Evolutionary conservation across 2,329 filamentous ascomycete species (phyloP).

Genomic region (Chalara sp.): DNA sequence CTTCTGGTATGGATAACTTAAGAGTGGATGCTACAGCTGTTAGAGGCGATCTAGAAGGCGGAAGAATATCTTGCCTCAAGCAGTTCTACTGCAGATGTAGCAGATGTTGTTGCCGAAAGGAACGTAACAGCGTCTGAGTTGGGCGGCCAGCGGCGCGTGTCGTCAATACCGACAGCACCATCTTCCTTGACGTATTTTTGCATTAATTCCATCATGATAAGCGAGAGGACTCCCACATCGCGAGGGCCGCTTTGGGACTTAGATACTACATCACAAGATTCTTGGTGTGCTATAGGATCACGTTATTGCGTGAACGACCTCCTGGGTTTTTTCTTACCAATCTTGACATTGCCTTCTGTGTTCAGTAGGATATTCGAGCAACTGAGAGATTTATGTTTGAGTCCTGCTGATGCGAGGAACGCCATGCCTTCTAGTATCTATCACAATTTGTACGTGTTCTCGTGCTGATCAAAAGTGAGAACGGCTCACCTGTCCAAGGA

Average conservation of each 20-base stretch:
- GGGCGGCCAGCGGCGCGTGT: slow-evolving; percentile 25
- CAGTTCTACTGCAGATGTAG: slow-evolving; percentile 13
- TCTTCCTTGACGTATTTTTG: slow-evolving; percentile 27
- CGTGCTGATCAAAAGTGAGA: not conserved
- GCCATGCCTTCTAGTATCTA: not conserved
- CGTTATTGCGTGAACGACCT: too few relatives aligned
- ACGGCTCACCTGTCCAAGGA: not conserved
- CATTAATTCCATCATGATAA: slow-evolving; percentile 4
- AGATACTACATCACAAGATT: not conserved
- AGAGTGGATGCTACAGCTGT: not conserved
- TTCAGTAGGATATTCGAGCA: not conserved
- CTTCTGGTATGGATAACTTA: not conserved
- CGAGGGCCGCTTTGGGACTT: not conserved
- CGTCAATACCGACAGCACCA: slow-evolving; percentile 25
- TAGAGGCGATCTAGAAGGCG: not conserved
- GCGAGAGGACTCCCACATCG: not conserved
- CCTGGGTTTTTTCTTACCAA: too few relatives aligned
- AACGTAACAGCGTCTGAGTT: slow-evolving; percentile 25
- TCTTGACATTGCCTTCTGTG: not conserved
- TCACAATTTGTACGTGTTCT: not conserved
- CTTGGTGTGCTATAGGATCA: not conserved
- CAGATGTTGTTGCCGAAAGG: slow-evolving; percentile 25
- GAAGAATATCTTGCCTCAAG: slow-evolving; percentile 3
- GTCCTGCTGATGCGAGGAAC: not conserved
- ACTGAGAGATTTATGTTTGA: not conserved